phyloP scores from a whole-genome alignment of 2,329 filamentous ascomycete species.

The Cladosporium sp. region DNA sequence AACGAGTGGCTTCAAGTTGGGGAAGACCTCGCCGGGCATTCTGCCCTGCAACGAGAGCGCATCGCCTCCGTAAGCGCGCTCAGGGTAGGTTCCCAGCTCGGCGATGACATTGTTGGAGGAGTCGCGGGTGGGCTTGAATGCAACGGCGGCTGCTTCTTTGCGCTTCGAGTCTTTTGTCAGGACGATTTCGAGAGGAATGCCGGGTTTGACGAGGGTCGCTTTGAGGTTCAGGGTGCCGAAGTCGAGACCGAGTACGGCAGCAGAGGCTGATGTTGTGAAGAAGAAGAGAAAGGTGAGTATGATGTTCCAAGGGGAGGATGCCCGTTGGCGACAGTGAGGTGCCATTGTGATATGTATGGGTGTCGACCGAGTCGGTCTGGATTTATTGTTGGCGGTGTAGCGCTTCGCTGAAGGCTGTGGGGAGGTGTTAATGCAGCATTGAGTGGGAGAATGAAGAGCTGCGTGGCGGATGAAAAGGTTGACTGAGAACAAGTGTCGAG shows the following conservation, averaged over 20 bases:
- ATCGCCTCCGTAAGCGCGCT: conserved; percentile 88
- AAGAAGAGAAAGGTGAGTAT: conserved; percentile 8
- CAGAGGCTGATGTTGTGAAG: conserved; percentile 47
- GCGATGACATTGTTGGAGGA: conserved; percentile 52
- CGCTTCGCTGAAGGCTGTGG: conserved; percentile 11
- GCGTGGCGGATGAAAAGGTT: background rate
- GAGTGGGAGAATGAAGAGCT: background rate
- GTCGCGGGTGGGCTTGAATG: conserved; percentile 80
- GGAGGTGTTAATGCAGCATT: conserved; percentile 6
- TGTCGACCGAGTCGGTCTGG: background rate
- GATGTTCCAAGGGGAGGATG: conserved; percentile 7
- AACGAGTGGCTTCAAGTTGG: conserved; percentile 85
- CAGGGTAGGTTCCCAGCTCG: conserved; percentile 60
- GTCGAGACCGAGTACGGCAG: conserved; percentile 87
- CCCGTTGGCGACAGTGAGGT: background rate
- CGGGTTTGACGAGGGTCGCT: conserved; percentile 90
- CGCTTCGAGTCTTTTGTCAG: conserved; percentile 96
- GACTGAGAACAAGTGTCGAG: too few relatives aligned
- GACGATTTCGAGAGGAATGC: conserved; percentile 95
- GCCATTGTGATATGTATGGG: conserved; percentile 6
- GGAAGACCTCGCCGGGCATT: conserved; percentile 90
- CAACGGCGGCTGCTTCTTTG: conserved; percentile 87
- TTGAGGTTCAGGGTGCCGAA: conserved; percentile 97
- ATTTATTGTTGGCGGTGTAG: conserved; percentile 9
- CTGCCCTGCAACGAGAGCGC: conserved; percentile 81